These are phyloP conservation scores for Trifolium fragiferum DNA, from an alignment of 306 rosid genomes.

Conservation along the genomic window DNA sequence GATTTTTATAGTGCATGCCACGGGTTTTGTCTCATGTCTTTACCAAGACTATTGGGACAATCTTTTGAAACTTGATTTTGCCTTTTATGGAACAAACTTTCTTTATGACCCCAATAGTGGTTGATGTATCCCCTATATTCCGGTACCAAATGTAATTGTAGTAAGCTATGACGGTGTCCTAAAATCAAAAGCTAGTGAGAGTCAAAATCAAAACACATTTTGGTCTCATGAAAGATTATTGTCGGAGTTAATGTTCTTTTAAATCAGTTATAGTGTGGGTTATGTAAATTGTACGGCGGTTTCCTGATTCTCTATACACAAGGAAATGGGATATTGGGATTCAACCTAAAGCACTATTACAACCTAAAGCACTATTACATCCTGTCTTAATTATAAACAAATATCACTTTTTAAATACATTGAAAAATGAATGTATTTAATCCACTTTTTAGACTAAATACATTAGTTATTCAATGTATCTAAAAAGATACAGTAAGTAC, in stretches of 20 bases:
- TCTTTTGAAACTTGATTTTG: constrained; percentile 34
- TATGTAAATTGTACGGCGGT: constrained; percentile 42
- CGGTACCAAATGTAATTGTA: constrained; percentile 33
- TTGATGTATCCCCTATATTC: constrained; percentile 56
- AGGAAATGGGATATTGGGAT: background rate
- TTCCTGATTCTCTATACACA: constrained; percentile 40
- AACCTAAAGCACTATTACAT: too few species aligned
- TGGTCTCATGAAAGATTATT: constrained; percentile 43
- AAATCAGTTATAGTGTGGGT: constrained; percentile 43
- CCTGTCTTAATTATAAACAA: too few species aligned
- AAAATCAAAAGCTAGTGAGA: constrained; percentile 27
- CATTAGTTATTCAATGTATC: too few species aligned
- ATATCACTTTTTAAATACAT: too few species aligned
- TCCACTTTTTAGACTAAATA: too few species aligned
- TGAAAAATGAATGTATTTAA: too few species aligned
- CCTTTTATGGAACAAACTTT: constrained; percentile 49
- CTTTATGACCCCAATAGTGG: constrained; percentile 46
- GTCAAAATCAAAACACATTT: constrained; percentile 13
- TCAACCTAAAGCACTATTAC: constrained; percentile 22
- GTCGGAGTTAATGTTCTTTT: constrained; percentile 45
- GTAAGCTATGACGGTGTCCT: constrained; percentile 40
- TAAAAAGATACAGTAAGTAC: too few species aligned
- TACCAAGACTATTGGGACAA: constrained; percentile 33
- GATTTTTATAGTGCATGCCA: constrained; percentile 40
- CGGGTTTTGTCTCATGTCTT: constrained; percentile 40